Evolutionary conservation across 805 yeast species (phyloP), one percentile per base, ranked within the genome.

Genomic region (Zygotorulaspora chibaensis): DNA sequence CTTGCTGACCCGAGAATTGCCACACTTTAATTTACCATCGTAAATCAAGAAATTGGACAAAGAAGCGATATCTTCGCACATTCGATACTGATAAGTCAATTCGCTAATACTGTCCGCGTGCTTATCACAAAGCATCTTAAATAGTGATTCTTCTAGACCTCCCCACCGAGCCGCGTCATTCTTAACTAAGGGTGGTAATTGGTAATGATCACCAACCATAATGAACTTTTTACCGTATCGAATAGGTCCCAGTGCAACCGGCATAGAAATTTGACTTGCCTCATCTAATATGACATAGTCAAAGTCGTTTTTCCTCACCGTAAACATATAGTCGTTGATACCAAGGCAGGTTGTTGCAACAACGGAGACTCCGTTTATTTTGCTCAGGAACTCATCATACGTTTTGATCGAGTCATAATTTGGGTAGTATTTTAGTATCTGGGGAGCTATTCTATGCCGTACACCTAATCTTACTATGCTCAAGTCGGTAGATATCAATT

Each of bases 281-380:
- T 93, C 99, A 63, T 93, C 99, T 36, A 93, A 76, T 35, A 93
- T 89, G 60, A 97, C 95, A 60, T 86, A 91, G 58, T 93, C 99
- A 65, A 93, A 93, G 12, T 69, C 73, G 28, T 79, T 65, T 57
- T 71, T 57, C 18, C 53, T 48, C 27, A 56, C 40, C 5, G 75
- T 67, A 43, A 59, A 51, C 38, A 57, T 23, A 1, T 54, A 38
- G 38, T 61, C 64, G 15, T 47, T 53, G 8, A 88, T 75, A 0
- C 95, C 90, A 36, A 91, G 69, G 58, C 96, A 87, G 0, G 99
- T 93, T 1, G 89, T 77, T 0, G 96, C 99, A 1, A 93, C 93
- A 2, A 93, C 82, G 13, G 76, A 78, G 0, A 91, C 80, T 0
- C 71, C 69, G 51, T 79, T 60, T 47, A 80, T 80, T 0, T 72